Percentiles rank a stretch among this genome's conserved stretches.
phyloP scores from a whole-genome alignment of 2,329 filamentous ascomycete species.

The Monilinia polystroma region DNA sequence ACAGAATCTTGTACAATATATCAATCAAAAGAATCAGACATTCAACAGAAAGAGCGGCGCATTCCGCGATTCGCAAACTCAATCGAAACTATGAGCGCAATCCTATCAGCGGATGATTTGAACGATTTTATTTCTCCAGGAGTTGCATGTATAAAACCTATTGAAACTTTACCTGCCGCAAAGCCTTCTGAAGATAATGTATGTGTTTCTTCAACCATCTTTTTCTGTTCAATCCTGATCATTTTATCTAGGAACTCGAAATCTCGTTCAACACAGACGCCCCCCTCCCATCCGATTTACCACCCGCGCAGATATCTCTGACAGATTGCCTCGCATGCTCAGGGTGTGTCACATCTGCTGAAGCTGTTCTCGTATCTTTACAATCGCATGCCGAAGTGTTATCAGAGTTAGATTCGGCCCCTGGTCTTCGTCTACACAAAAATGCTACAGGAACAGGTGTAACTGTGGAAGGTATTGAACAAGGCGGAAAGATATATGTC shows the following conservation, averaged over 20 bases:
- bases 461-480: constrained; percentile 52
- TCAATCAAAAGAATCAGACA: neutral
- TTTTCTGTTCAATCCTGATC: neutral
- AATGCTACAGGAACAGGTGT: constrained; percentile 40
- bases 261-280: constrained; percentile 89
- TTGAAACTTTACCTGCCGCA: constrained; percentile 79
- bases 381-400: constrained; percentile 94
- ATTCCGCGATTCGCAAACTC: constrained; percentile 26
- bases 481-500: constrained; percentile 74
- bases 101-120: constrained; percentile 91
- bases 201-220: constrained; percentile 27
- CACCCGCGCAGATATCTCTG: constrained; percentile 87
- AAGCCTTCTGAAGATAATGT: constrained; percentile 50
- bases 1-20: neutral
- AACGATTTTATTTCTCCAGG: constrained; percentile 99
- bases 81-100: constrained; percentile 77
- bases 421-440: constrained; percentile 42
- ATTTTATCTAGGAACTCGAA: constrained; percentile 57
- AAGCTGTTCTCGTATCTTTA: constrained; percentile 92
- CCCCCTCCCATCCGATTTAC: constrained; percentile 51
- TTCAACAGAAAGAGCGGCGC: constrained; percentile 27
- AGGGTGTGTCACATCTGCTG: constrained; percentile 94
- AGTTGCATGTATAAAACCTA: constrained; percentile 95
- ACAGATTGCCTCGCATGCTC: constrained; percentile 98
- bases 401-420: constrained; percentile 69